Base-by-base conservation (phyloP, 1,284 basidiomycete genomes). In the Vanrija sp. region DNA sequence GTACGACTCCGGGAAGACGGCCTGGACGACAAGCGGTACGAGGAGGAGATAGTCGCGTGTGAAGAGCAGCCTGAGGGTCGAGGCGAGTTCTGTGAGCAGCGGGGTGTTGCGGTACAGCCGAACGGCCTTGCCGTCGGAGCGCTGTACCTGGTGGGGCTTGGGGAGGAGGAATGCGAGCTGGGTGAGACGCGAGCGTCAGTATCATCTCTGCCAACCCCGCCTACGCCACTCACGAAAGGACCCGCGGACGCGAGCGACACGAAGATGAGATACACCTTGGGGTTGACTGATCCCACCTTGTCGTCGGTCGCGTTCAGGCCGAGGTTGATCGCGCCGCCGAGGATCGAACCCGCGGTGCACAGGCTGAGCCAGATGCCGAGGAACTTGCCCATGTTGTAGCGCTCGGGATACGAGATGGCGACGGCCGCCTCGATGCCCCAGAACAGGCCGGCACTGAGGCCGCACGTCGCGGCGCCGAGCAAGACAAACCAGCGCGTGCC, bases 191-290 rank as follows among this genome's bases (percentile, higher is more conserved):
- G 3, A 6, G 18, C 18, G 38, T 40, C 38, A 40, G 38, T 28
- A 6, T 10, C 28, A 8, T 2, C 28, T 10, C 34, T 34, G 5
- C 14, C 9, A n/a, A n/a, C 34, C 34, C 14, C 66, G 12, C 48
- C 77, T n/a, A 77, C 72, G 80, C 81, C 6, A 42, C 40, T 42
- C 40, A 42, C 40, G 19, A 42, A 42, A 15, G 40, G 51, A 26
- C 68, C 68, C 14, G 67, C 54, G 43, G 62, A 65, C 63, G 67
- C 68, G 53, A 70, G 61, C 19, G 65, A 65, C 46, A 70, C 66
- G 53, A 70, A 70, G 51, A 70, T 64, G 45, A 70, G 40, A n/a
- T 42, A 42, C n/a, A 42, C 40, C n/a, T 18, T 21, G n/a, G 40
- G 40, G n/a, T 42, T 42, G n/a, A 42, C 19, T 16, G 40, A 6